Evolutionary conservation across 371 early-diverging fungal genomes (phyloP), one percentile per base, ranked within the genome.

Genomic region (Saksenaea oblongispora): DNA sequence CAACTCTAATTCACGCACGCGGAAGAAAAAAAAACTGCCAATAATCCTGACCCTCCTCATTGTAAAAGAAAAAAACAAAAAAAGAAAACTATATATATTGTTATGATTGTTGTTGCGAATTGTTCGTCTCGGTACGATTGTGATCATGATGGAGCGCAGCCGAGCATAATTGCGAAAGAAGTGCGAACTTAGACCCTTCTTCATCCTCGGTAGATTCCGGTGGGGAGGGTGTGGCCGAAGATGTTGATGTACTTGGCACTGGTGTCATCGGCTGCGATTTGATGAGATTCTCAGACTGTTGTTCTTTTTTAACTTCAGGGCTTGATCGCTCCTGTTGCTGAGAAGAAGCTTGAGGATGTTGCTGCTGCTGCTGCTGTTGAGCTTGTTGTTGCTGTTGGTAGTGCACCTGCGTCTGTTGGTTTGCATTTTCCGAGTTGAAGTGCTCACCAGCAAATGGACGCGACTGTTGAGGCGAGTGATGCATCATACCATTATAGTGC

Each of bases 161-260:
- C 11, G 72, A 58, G 39, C 79, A 82, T 4, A 82, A 68, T 58
- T 82, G 75, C 31, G 76, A 67, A n/a, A 82, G 69, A 10, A 77
- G 73, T 39, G 72, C 68, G 42, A 68, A 72, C 37, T 71, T 73
- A 13, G 67, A 63, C 3, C 71, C 67, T 60, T 79, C 76, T 41
- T 76, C 76, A 41, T 75, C 76, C 26, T 66, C 72, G 17, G 62
- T 58, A 11, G 63, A 35, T 37, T 65, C 75, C 37, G 75, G 67
- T n/a, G 80, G 76, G 1, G 80, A 72, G 5, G 74, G 68, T 17
- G 67, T 59, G 39, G 57, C 69, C 51, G 81, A 71, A 15, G 78
- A 77, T n/a, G 72, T 75, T 10, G 76, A 71, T 18, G 76, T 67
- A 58, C 76, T 75, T 17, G 81, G 74, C 2, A 73, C 66, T n/a